Percentiles rank a stretch among this genome's conserved stretches.
phyloP scores from a whole-genome alignment of 192 early-diverging fungal species.

The Entomortierella lignicola region DNA sequence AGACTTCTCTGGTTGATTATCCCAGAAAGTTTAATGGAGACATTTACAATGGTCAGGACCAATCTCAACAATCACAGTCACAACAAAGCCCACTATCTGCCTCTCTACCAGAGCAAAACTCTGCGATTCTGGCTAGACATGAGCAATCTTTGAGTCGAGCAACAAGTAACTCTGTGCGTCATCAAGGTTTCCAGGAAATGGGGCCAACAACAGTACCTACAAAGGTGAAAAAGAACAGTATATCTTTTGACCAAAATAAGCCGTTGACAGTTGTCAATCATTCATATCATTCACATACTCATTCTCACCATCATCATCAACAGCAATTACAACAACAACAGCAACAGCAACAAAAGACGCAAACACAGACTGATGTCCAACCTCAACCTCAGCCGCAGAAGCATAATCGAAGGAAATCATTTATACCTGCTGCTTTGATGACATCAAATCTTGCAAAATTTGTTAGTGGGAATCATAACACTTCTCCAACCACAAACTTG shows the following conservation, averaged over 20 bases:
- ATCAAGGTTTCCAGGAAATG: no score
- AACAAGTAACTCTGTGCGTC: no score
- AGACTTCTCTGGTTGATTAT: not conserved
- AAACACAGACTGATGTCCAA: not conserved
- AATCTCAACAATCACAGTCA: not conserved
- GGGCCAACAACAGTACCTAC: no score
- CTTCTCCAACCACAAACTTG: slow-evolving; percentile 4
- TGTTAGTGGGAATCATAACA: slow-evolving; percentile 13
- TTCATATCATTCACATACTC: no score
- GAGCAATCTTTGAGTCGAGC: no score
- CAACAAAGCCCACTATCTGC: not conserved
- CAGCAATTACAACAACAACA: not conserved
- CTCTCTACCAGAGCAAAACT: not conserved
- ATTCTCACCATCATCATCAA: not conserved
- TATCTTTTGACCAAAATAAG: no score
- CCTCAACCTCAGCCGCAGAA: slow-evolving; percentile 7
- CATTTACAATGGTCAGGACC: not conserved
- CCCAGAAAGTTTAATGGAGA: not conserved
- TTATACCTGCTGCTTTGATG: slow-evolving; percentile 29
- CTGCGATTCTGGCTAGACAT: no score
- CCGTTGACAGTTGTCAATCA: no score
- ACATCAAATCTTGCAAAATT: slow-evolving; percentile 46
- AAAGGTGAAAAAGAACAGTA: no score
- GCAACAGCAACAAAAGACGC: not conserved
- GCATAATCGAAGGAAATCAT: slow-evolving; percentile 33